phyloP scores from a whole-genome alignment of 75 land plant genomes.

The Azolla pinnata region DNA sequence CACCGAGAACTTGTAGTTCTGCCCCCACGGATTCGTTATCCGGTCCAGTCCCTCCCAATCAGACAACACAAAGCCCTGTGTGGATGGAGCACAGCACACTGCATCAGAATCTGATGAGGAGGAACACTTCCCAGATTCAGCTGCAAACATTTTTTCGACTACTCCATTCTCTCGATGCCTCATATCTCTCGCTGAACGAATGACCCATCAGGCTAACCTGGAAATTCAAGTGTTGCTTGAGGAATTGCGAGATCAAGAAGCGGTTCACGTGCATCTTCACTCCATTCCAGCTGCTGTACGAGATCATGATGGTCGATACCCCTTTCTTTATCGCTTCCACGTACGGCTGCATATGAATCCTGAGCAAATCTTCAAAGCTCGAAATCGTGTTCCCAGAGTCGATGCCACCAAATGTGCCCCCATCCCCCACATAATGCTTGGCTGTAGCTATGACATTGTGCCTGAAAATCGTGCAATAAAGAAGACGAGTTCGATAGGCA shows the following conservation, averaged over 20 bases:
- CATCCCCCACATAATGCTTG: conserved; percentile 94
- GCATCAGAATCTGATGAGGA: no score
- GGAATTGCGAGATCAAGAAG: conserved; percentile 15
- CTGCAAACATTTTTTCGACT: no score
- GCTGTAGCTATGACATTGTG: conserved; percentile 77
- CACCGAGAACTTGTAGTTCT: conserved; percentile 38
- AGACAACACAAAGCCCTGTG: conserved; percentile 59
- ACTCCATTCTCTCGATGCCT: no score
- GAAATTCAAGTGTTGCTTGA: conserved; percentile 20
- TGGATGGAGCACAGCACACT: neutral
- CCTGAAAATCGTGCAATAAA: conserved; percentile 23
- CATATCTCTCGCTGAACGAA: no score
- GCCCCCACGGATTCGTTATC: conserved; percentile 38
- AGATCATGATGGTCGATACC: conserved; percentile 72
- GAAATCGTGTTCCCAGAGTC: conserved; percentile 57
- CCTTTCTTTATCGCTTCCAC: conserved; percentile 61
- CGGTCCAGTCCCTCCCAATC: conserved; percentile 39
- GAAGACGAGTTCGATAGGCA: neutral
- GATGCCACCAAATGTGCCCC: conserved; percentile 65
- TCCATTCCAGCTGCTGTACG: conserved; percentile 61
- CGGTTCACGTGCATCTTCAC: conserved; percentile 27
- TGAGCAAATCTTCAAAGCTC: conserved; percentile 41
- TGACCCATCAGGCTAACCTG: no score
- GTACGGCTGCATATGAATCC: conserved; percentile 68
- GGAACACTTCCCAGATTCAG: no score